Base-by-base conservation (phyloP, 2,329 filamentous ascomycete genomes). In the Hymenoscyphus scutula region DNA sequence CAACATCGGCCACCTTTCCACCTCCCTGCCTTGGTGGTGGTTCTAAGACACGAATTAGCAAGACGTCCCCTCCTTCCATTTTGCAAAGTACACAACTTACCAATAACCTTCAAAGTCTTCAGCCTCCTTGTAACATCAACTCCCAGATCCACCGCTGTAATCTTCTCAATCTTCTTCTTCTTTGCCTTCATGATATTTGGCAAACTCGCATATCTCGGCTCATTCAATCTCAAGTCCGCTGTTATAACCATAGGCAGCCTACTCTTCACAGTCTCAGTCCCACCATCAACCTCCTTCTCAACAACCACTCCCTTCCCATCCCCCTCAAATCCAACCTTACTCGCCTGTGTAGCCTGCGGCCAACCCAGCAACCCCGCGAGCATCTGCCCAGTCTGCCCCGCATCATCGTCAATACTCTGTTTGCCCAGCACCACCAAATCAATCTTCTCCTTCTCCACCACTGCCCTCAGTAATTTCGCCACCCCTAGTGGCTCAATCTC, bases 171-270 rank as follows among this genome's bases (percentile, higher is more conserved):
- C 74, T 91, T 91, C 89, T 99, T 99, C 90, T 98, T 99, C 90
- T 99, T 99, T 59, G 95, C 95, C 89, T 98, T 99, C 95, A 99
- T 99, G 69, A 99, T 98, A 76, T 98, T 98, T 58, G 93, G 94
- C 84, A 99, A 77, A 77, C 87, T 97, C 25, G 94, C 95, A 77
- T 97, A 99, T 68, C 95, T 83, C 64, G 95, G 95, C 84, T 96
- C 92, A 75, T 99, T 99, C 76, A 99, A 80, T 59, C 95, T 82
- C 79, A 99, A 77, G 81, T 99, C 95, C 65, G 95, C 97, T 65
- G 95, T 99, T 71, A 99, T 90, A 59, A 99, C 81, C 87, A 98
- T 88, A 0, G 95, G 95, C 77, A 99, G 79, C 81, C 89, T 91
- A 1, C 91, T 88, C 76, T 83, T 84, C 61, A 99, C 81, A 66